Evolutionary conservation across 176 grass and related monocot genomes (phyloP), one percentile per base, ranked within the genome.

Genomic region (Carex pumila): DNA sequence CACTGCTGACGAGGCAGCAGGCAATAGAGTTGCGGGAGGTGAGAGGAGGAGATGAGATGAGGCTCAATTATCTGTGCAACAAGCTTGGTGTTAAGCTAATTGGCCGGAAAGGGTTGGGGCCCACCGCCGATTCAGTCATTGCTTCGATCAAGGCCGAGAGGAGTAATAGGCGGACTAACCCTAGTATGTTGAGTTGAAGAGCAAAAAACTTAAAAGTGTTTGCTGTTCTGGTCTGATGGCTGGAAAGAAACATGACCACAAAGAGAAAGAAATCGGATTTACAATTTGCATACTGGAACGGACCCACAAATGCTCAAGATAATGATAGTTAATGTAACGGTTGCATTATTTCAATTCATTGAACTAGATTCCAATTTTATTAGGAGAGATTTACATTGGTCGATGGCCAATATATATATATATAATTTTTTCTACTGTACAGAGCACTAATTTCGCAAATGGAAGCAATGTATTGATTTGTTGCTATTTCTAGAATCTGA

Each of bases 41-140:
- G 76, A 99, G 96, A 90, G 96, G 96, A 88, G 93, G 96, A 4
- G 96, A 99, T 91, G 96, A 99, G 39, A 92, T 95, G 91, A 92
- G 93, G 84, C 34, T 99, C 67, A 74, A 94, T 90, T 89, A 94
- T 76, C 87, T 99, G 43, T 92, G 87, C 83, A 89, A 99, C 70
- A 94, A 95, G 71, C 72, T 99, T 54, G 90, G 93, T 47, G 83
- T 95, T 60, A 95, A 99, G 85, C 86, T 99, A 87, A 65, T 95
- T 83, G 93, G 96, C 65, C 88, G 96, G 81, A 95, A 92, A 93
- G 96, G 96, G 53, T 75, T 99, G 86, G 93, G 96, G 59, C 89
- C 93, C 0, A 85, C 87, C 18, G 89, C 96, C 49, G 96, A 99
- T 89, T 86, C 88, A 71, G 91, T 93, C 67, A 94, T 99, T 70